A percentile compares a stretch with the other conserved stretches of the same genome.
These are phyloP conservation scores for Psilocybe sp. DNA, from an alignment of 768 basidiomycete genomes.

Conservation along the genomic window DNA sequence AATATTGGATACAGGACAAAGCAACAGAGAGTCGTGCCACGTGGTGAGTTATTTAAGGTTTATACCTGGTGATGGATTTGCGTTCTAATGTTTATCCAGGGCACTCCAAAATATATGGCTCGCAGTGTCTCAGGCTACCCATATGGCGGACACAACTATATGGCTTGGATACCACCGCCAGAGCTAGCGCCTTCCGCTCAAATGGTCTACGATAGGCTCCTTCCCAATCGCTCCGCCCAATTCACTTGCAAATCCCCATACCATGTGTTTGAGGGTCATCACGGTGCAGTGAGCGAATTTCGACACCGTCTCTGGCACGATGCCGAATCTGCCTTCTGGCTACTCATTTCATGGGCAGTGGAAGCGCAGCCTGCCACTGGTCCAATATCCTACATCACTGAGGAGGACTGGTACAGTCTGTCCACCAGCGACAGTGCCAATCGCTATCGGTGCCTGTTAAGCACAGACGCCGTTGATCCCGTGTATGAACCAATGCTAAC, in stretches of 20 bases:
- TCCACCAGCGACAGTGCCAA: background rate
- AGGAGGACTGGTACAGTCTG: background rate
- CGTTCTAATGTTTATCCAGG: background rate
- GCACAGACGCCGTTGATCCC: background rate
- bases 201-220: background rate
- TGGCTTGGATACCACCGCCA: background rate
- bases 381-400: background rate
- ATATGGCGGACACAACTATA: background rate
- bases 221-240: background rate
- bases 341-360: constrained; percentile 4
- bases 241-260: background rate
- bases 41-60: background rate
- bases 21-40: background rate
- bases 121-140: constrained; percentile 2
- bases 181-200: background rate
- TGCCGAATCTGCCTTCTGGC: constrained; percentile 6
- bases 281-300: background rate
- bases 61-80: background rate
- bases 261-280: background rate
- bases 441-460: background rate
- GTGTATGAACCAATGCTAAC: background rate
- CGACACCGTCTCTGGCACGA: constrained; percentile 6
- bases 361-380: background rate
- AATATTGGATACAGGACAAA: background rate
- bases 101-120: constrained; percentile 9